These are phyloP conservation scores for Xenoacremonium recifei DNA, from an alignment of 2,329 filamentous ascomycete genomes.

Conservation along the genomic window DNA sequence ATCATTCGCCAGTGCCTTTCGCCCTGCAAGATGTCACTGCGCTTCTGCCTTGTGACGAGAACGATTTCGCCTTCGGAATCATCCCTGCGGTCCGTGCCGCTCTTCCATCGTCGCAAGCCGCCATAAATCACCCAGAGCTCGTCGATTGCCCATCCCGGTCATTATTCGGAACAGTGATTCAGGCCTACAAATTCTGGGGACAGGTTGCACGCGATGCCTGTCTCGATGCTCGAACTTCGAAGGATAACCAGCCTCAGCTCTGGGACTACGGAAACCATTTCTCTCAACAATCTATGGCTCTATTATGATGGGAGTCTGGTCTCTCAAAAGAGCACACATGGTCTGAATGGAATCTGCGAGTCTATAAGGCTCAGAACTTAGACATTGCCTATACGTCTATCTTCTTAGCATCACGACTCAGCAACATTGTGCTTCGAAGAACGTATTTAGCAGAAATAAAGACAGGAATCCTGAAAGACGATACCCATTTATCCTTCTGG, in stretches of 20 bases:
- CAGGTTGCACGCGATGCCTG: not conserved
- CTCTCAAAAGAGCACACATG: not conserved
- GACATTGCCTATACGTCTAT: conserved; percentile 1
- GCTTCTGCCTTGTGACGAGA: conserved; percentile 1
- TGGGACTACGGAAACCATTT: too few species aligned
- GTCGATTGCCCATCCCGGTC: not conserved
- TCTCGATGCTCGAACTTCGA: not conserved
- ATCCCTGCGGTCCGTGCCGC: not conserved
- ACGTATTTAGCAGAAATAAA: not conserved
- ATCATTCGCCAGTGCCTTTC: not conserved
- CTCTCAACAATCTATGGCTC: too few species aligned
- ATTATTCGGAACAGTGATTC: not conserved
- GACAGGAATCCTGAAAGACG: not conserved
- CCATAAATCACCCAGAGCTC: not conserved
- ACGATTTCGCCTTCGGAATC: conserved; percentile 1
- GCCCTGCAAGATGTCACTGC: conserved; percentile 1
- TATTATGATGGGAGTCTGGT: not conserved
- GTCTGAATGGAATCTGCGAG: conserved; percentile 2
- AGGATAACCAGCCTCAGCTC: too few species aligned
- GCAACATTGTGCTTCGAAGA: conserved; percentile 1
- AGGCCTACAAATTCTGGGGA: conserved; percentile 1
- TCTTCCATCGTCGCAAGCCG: not conserved
- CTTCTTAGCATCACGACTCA: not conserved
- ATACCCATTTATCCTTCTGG: not conserved
- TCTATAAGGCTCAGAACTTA: not conserved